phyloP scores from a whole-genome alignment of 208 protist species.

The Crithidia brevicula region DNA sequence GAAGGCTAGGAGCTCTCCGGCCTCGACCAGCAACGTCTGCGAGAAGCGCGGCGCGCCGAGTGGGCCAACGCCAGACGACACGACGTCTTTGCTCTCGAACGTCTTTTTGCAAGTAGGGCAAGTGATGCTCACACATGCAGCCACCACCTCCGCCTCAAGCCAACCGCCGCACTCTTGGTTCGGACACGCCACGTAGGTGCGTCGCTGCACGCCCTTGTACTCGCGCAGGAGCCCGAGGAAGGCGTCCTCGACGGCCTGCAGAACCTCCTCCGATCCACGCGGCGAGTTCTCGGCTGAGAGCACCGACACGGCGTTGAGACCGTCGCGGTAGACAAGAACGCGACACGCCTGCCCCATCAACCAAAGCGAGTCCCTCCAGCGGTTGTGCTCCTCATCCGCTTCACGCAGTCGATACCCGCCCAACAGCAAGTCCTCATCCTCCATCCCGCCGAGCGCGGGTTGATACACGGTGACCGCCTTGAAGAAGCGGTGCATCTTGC shows the following conservation, averaged over 20 bases:
- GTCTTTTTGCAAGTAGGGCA: conserved; percentile 60
- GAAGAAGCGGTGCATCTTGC: conserved; percentile 58
- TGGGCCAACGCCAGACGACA: conserved; percentile 38
- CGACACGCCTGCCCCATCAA: conserved; percentile 62
- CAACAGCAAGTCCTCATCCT: conserved; percentile 60
- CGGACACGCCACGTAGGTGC: conserved; percentile 64
- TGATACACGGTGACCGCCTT: conserved; percentile 71
- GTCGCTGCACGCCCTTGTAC: conserved; percentile 73
- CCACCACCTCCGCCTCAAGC: conserved; percentile 58
- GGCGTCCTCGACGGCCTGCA: conserved; percentile 62
- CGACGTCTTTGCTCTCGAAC: conserved; percentile 57
- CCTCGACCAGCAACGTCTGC: conserved; percentile 54
- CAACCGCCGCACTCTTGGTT: conserved; percentile 69
- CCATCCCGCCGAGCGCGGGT: conserved; percentile 30
- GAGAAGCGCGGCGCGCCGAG: conserved; percentile 41
- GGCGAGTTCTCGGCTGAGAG: conserved; percentile 60
- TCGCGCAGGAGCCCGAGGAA: conserved; percentile 61
- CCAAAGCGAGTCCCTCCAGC: conserved; percentile 89
- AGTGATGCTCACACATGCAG: conserved; percentile 40
- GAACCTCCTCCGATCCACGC: conserved; percentile 57
- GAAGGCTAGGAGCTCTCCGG: conserved; percentile 62
- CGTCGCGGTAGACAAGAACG: conserved; percentile 80
- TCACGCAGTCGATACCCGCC: conserved; percentile 72
- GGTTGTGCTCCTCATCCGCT: conserved; percentile 84
- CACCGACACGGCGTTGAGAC: conserved; percentile 54